Percentiles rank a stretch among this genome's conserved stretches.
phyloP scores from a whole-genome alignment of 768 basidiomycete species.

The Lactarius vividus region DNA sequence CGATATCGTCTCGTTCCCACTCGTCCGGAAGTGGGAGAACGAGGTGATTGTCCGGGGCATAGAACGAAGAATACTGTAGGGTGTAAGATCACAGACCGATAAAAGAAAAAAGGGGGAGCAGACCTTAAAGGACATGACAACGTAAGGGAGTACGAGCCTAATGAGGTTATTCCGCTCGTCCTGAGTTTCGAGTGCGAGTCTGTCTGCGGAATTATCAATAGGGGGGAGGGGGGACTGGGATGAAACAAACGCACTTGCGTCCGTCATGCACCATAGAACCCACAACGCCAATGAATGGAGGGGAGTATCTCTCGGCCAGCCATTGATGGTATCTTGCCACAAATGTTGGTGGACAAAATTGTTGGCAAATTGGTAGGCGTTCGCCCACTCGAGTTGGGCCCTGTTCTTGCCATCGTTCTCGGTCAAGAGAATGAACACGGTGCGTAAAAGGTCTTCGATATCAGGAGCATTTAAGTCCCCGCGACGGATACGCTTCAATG shows the following conservation, averaged over 20 bases:
- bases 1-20: constrained; percentile 28
- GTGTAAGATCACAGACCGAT: constrained; percentile 47
- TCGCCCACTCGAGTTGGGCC: constrained; percentile 51
- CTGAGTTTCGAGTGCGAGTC: constrained; percentile 32
- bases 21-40: constrained; percentile 45
- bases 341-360: constrained; percentile 46
- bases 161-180: constrained; percentile 35
- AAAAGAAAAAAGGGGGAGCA: constrained; percentile 33
- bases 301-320: constrained; percentile 57
- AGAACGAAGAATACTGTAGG: constrained; percentile 51
- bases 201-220: constrained; percentile 26
- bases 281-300: constrained; percentile 55
- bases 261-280: constrained; percentile 61
- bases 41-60: constrained; percentile 63
- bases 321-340: constrained; percentile 42
- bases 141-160: constrained; percentile 24
- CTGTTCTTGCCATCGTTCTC: constrained; percentile 70
- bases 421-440: constrained; percentile 52
- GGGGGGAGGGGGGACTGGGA: background rate
- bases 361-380: constrained; percentile 47
- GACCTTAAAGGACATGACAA: constrained; percentile 35
- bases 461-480: constrained; percentile 33
- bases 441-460: constrained; percentile 44
- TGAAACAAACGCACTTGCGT: constrained; percentile 42
- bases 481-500: constrained; percentile 35